Evolutionary conservation across 139 green algal genomes (phyloP).

Genomic region (Diplosphaera chodatii): DNA sequence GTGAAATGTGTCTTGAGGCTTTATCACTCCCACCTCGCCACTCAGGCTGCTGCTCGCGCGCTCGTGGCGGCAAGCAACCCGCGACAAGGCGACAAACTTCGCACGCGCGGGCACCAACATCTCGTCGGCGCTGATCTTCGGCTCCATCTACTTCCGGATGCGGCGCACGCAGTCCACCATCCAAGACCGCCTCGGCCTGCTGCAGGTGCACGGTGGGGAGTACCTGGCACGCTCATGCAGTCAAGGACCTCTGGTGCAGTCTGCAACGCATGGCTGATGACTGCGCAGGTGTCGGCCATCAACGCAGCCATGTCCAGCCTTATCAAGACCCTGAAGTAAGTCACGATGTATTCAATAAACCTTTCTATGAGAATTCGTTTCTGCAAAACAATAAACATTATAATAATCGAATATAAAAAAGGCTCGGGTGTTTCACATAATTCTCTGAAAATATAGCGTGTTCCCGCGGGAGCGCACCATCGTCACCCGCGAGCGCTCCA

Average conservation of each 20-base stretch:
- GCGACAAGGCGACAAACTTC: slow-evolving; percentile 77
- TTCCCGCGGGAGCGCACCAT: slow-evolving; percentile 78
- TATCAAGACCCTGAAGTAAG: slow-evolving; percentile 86
- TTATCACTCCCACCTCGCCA: too few relatives aligned
- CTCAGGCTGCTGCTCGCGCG: slow-evolving; percentile 48
- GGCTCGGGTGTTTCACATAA: too few relatives aligned
- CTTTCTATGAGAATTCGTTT: too few relatives aligned
- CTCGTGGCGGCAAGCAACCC: slow-evolving; percentile 63
- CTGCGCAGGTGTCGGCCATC: slow-evolving; percentile 70
- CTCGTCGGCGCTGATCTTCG: slow-evolving; percentile 83
- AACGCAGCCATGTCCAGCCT: slow-evolving; percentile 80
- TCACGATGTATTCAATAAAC: too few relatives aligned
- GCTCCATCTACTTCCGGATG: slow-evolving; percentile 85
- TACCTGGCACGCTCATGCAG: neutral
- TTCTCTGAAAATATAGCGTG: too few relatives aligned
- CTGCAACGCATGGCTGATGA: too few relatives aligned
- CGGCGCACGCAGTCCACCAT: slow-evolving; percentile 59
- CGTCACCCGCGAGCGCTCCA: slow-evolving; percentile 70
- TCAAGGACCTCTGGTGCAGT: neutral
- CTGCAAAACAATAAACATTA: too few relatives aligned
- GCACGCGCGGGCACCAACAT: slow-evolving; percentile 66
- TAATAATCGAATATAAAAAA: too few relatives aligned
- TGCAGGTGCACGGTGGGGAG: slow-evolving; percentile 23
- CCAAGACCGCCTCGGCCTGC: slow-evolving; percentile 85
- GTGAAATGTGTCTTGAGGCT: too few relatives aligned